Conservation (phyloP, 2,329 filamentous ascomycete genomes). For the Fusarium pseudoanthophilum region DNA sequence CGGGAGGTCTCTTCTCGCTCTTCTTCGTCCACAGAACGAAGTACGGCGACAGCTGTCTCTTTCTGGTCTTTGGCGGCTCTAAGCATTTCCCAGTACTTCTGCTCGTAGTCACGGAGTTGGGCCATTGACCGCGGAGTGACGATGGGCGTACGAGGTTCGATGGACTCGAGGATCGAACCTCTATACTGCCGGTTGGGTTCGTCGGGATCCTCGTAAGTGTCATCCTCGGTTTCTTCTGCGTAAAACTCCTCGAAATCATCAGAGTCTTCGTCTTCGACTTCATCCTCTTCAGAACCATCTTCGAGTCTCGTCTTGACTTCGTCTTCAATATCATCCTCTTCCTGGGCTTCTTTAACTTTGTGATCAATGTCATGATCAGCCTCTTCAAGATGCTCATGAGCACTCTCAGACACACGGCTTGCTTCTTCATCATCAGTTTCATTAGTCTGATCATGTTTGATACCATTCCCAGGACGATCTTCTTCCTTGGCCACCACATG, state of each 20-base stretch:
- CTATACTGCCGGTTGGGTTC: fast-evolving
- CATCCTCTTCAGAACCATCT: fast-evolving
- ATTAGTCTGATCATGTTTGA: background rate
- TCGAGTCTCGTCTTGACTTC: background rate
- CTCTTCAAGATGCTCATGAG: background rate
- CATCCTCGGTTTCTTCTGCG: fast-evolving
- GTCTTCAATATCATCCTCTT: fast-evolving
- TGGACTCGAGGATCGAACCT: fast-evolving
- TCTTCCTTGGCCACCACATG: background rate
- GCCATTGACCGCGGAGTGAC: fast-evolving
- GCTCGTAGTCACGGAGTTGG: background rate
- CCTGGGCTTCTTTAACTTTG: fast-evolving
- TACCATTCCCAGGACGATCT: background rate
- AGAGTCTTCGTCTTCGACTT: fast-evolving
- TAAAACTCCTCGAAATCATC: background rate
- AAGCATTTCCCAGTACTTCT: fast-evolving
- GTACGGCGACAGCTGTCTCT: fast-evolving
- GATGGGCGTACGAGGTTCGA: background rate
- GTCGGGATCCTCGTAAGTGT: fast-evolving
- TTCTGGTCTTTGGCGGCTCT: fast-evolving
- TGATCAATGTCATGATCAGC: background rate
- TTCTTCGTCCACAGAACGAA: background rate
- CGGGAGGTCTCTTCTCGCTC: fast-evolving
- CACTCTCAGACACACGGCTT: background rate
- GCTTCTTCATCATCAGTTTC: background rate